Evolutionary conservation across 805 yeast species (phyloP), one percentile per base, ranked within the genome.

Genomic region (Suhomyces faveliae): DNA sequence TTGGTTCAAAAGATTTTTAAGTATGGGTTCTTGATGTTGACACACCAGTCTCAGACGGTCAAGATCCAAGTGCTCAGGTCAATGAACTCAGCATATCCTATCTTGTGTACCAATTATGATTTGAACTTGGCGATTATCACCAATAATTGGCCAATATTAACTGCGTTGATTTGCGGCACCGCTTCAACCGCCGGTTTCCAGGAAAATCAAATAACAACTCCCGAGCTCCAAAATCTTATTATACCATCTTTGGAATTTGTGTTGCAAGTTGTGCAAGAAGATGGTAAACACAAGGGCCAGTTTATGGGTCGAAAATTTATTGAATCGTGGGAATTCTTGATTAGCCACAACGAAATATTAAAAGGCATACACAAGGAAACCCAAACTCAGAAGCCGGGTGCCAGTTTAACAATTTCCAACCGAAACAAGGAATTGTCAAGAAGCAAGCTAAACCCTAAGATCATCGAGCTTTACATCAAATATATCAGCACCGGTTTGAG

Each of bases 11-110:
- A 80, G 46, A 81, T 92, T 3, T 71, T 82, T 45, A 77, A 73
- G 5, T 88, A 89, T 60, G 85, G 92, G 5, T 86, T 87, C 46
- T 70, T 88, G 49, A 72, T 80, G 27, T 66, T 89, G 30, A 81
- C 88, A 2, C 94, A 87, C 56, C 78, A 80, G 1, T 84, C 95
- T 0, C 63, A 75, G 2, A 65, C 74, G 2, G 63, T 92, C 24
- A 76, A 80, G 38, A 60, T 77, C 3, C 84, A 81, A 50, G 75
- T 89, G 5, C 61, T 91, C 46, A 70, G 65, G 25, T 73, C 87
- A 0, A 48, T 73, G 20, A 55, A 46, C 8, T 51, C 55, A 11
- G 56, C 66, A 8, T 71, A 70, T 51, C 68, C 70, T 10, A 42
- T 71, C 15, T 56, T 73, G 48, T 42, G 64, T 35, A 56, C 69